phyloP scores from a whole-genome alignment of 2,329 filamentous ascomycete genomes.

The Epichloe amarillans region DNA sequence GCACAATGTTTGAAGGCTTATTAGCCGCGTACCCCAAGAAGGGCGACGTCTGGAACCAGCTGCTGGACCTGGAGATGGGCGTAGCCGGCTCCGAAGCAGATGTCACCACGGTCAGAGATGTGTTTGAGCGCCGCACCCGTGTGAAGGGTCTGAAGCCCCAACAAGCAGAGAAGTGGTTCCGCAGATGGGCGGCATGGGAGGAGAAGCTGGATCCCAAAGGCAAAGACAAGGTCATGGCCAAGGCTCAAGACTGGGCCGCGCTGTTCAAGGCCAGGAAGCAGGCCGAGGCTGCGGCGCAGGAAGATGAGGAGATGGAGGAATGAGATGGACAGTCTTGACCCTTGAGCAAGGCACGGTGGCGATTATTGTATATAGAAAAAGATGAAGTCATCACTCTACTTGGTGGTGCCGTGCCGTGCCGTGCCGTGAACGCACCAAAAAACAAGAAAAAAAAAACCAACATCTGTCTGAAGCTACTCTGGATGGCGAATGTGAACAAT shows the following conservation, averaged over 20 bases:
- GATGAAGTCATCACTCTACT: no score
- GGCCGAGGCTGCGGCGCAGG: constrained; percentile 20
- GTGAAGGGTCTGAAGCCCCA: constrained; percentile 64
- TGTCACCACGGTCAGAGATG: constrained; percentile 46
- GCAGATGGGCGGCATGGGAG: constrained; percentile 85
- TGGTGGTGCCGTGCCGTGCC: no score
- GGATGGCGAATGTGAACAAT: no score
- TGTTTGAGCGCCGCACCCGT: constrained; percentile 70
- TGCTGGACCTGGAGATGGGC: constrained; percentile 70
- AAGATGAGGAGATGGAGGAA: constrained; percentile 18
- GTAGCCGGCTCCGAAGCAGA: constrained; percentile 40
- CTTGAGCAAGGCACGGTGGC: no score
- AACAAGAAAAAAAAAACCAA: no score
- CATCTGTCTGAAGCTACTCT: no score
- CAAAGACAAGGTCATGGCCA: constrained; percentile 55
- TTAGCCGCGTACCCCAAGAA: constrained; percentile 77
- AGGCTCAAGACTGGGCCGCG: constrained; percentile 58
- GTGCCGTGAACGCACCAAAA: no score
- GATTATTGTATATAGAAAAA: no score
- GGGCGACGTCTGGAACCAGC: constrained; percentile 84
- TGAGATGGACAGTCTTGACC: background rate
- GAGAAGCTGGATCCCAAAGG: constrained; percentile 54
- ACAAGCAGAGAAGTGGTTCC: constrained; percentile 78
- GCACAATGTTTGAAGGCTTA: constrained; percentile 86
- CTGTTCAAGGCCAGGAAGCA: constrained; percentile 32